Conservation (phyloP, 2,329 filamentous ascomycete genomes). For the Colletotrichum theobromicola region DNA sequence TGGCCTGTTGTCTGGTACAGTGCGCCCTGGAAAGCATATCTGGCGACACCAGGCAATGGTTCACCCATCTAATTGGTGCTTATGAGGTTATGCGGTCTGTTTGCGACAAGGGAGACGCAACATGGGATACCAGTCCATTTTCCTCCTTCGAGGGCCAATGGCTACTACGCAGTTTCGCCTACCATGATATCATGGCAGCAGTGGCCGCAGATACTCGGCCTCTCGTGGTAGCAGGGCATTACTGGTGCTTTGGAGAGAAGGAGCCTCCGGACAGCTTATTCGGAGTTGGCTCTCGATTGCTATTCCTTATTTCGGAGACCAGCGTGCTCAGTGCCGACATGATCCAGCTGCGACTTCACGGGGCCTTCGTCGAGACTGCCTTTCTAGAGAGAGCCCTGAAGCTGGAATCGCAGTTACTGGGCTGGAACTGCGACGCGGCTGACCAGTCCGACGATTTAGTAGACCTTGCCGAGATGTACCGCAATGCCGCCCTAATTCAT, state of each 20-base stretch:
- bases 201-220: background rate
- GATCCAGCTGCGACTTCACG: background rate
- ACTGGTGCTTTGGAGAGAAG: background rate
- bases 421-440: background rate
- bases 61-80: background rate
- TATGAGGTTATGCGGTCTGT: background rate
- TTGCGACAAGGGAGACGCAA: background rate
- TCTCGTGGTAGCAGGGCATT: background rate
- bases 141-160: background rate
- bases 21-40: background rate
- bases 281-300: background rate
- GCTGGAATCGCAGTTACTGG: background rate
- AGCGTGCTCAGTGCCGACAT: background rate
- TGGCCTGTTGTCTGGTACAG: background rate
- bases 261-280: background rate
- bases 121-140: background rate
- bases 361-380: background rate
- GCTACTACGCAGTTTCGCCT: background rate
- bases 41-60: background rate
- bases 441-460: background rate
- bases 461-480: background rate
- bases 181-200: background rate
- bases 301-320: background rate
- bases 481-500: background rate
- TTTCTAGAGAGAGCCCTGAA: background rate